Evolutionary conservation across 192 early-diverging fungal species (phyloP), one percentile per base, ranked within the genome.

Genomic region (Entomortierella lignicola): DNA sequence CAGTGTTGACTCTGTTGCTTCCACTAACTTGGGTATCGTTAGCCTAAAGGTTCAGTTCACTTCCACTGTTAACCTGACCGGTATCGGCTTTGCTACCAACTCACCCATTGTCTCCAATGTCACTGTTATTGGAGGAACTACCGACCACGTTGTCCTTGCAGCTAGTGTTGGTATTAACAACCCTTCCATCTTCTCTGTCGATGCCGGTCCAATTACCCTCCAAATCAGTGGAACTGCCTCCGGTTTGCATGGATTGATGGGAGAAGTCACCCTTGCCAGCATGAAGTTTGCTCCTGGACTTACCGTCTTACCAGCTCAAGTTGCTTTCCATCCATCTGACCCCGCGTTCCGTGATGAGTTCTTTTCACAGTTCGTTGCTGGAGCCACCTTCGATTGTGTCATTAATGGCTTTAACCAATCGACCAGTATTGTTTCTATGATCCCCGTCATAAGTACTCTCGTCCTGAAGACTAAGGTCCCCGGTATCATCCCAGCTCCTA

Each of bases 151-250:
- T 21, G 55, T 37, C 12, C 64, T 77, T n/a, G 37, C 41, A 47
- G 72, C 60, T 12, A 68, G 68, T 10, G 72, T 77, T 15, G 59
- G 42, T 25, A 77, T 77, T 47, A 52, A 68, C 59, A 77, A 77
- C 50, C 72, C 72, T 8, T 77, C 72, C 12, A 68, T 77, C 54
- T 77, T 77, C 37, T 50, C 65, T 1, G 65, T 77, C 26, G 72
- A 77, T 52, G 72, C 65, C 20, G 72, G 72, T 52, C 54, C 58
- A 50, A 58, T 77, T 1, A 77, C 44, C 26, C 51, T 77, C 18
- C 58, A 55, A 21, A 62, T 77, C 20, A 62, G 59, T 15, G 72
- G 72, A 8, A 68, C 65, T 15, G 66, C 47, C n/a, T 53, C 31
- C 1, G 72, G 72, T 4, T 26, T 68, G 65, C 48, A 51, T 29